Evolutionary conservation across 345 rosid genomes (phyloP).

Genomic region (Heritiera fomes): DNA sequence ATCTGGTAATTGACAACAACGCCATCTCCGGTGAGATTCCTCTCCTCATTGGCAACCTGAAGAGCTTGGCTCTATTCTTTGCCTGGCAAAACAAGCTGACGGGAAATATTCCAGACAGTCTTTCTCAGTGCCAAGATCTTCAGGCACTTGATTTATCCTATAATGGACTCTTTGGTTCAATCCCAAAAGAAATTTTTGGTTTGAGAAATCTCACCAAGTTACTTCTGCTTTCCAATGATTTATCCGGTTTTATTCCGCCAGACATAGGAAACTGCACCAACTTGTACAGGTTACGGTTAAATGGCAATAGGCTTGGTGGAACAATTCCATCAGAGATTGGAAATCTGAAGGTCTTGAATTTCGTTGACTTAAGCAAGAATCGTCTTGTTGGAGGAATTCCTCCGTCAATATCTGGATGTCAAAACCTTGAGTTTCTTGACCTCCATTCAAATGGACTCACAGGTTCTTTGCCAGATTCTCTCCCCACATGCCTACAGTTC

Average conservation of each 20-base stretch:
- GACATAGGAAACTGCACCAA: slow-evolving; percentile 82
- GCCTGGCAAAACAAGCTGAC: slow-evolving; percentile 90
- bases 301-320: slow-evolving; percentile 70
- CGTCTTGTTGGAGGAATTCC: slow-evolving; percentile 72
- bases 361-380: slow-evolving; percentile 71
- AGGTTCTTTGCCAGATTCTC: slow-evolving; percentile 62
- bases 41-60: slow-evolving; percentile 52
- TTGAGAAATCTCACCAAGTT: slow-evolving; percentile 79
- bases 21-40: slow-evolving; percentile 78
- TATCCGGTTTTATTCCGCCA: slow-evolving; percentile 76
- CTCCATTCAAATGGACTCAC: slow-evolving; percentile 77
- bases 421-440: slow-evolving; percentile 69
- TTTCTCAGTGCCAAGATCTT: slow-evolving; percentile 70
- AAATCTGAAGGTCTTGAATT: slow-evolving; percentile 59
- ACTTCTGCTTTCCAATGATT: slow-evolving; percentile 70
- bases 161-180: slow-evolving; percentile 70
- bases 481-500: slow-evolving; percentile 64
- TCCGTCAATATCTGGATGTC: slow-evolving; percentile 52
- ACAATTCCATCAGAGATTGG: slow-evolving; percentile 79
- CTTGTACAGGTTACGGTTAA: slow-evolving; percentile 65
- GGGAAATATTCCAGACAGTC: slow-evolving; percentile 66
- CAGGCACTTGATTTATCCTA: slow-evolving; percentile 92
- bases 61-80: slow-evolving; percentile 73
- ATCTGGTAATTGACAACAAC: slow-evolving; percentile 81
- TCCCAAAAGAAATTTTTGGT: slow-evolving; percentile 62